Base-by-base conservation (phyloP, 164 flowering plant genomes). In the Saururus chinensis region DNA sequence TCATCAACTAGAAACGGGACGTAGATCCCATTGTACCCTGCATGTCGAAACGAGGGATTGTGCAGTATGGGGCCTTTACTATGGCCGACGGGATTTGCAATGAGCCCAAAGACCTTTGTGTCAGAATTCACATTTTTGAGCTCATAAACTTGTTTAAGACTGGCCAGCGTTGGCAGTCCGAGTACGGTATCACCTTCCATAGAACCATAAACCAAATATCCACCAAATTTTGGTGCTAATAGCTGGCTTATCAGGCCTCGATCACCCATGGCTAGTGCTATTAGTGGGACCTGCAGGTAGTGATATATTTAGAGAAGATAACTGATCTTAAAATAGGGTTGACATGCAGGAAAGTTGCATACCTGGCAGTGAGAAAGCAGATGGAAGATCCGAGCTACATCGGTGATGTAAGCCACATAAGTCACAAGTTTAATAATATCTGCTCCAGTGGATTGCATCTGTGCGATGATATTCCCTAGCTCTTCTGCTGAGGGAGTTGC, bases 401-500 rank as follows among this genome's bases (percentile, higher is more conserved):
- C 99, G 56, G 87, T 82, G 56, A 91, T 82, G 57, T 95, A 90
- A 64, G 72, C 35, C 30, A 96, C 97, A 69, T 88, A 82, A 22
- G 97, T 91, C n/a, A 95, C 97, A 66, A 95, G 77, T 76, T 95
- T 95, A 57, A 95, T 96, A 57, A 91, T 83, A 73, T 95, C 99
- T 68, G 99, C 99, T 66, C 99, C 97, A 70, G 86, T 73, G 40
- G 86, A 81, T 77, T 88, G 99, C 68, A 91, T 87, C 53, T 66
- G 75, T 48, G 85, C 88, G 56, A 84, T 93, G 70, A 91, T 89
- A 68, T 77, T 75, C 16, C 87, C 83, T 64, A 91, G 80, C 20
- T 87, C 96, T 71, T 95, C 97, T 66, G 74, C 71, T 40, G 93
- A 80, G 48, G 99, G 99, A 70, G 97, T 95, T 35, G 52, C 57